Evolutionary conservation across 257 asterid species (phyloP), one percentile per base, ranked within the genome.

Genomic region (Perilla frutescens): DNA sequence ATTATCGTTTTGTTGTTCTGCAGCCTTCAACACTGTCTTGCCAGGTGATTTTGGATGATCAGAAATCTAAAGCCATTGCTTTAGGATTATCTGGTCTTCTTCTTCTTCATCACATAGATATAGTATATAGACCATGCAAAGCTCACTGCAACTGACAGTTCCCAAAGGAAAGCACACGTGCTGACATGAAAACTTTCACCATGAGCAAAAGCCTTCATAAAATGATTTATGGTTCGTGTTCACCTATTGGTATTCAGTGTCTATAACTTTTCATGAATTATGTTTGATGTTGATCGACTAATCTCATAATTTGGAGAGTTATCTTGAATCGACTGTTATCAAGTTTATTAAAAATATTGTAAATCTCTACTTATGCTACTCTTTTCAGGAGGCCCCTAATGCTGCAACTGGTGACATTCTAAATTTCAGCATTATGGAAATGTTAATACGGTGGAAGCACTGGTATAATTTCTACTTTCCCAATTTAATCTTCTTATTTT

Each of bases 81-180:
- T 91, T 72, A 78, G 83, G 80, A 80, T 88, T 50, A 64, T 77
- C 13, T 89, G 96, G 97, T 76, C 92, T 50, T 87, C 96, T 54
- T 77, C 96, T 50, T 75, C 79, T 80, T 68, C 84, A 43, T 69
- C 71, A 0, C 5, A 14, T 2, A 51, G 31, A 29, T 78, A 67
- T 77, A 4, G 56, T 9, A 29, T 78, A 67, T 77, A 4, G 56
- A 32, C 82, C 84, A 5, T 93, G 88, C 76, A 65, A 72, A 89
- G 97, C 74, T 64, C 76, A 32, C 92, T 97, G 3, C 90, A 93
- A 74, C 67, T 87, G 63, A 85, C 96, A 44, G 88, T 79, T 90
- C 71, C 92, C 91, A 0, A 96, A 97, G 40, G 85, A 87, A 77
- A 85, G 45, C 60, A 96, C 96, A 40, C 87, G 85, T 80, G 97